These are phyloP conservation scores for Vachellia pachyceras DNA, from an alignment of 306 rosid genomes.

Conservation along the genomic window DNA sequence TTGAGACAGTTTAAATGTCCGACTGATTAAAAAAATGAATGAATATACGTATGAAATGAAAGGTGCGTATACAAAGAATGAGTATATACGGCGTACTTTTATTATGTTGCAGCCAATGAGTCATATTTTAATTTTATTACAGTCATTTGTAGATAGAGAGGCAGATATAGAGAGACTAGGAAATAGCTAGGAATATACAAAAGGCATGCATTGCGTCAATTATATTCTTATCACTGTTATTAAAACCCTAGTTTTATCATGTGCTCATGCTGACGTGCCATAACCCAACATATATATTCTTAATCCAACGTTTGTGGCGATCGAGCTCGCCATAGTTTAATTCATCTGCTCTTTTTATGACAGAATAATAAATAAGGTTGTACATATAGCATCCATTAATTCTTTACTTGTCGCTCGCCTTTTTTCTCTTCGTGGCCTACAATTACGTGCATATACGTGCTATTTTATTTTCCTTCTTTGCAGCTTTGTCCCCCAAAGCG, in stretches of 20 bases:
- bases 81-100: accelerated
- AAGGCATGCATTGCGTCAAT: not conserved
- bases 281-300: not conserved
- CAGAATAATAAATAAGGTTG: not conserved
- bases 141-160: not conserved
- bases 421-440: not conserved
- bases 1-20: too few relatives aligned
- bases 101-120: too few relatives aligned
- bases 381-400: not conserved
- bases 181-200: too few relatives aligned
- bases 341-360: too few relatives aligned
- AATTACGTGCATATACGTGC: not conserved
- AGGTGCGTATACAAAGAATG: not conserved
- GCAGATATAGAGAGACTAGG: not conserved
- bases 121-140: too few relatives aligned
- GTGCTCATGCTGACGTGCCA: not conserved
- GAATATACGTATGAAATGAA: too few relatives aligned
- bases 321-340: too few relatives aligned
- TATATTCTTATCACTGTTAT: too few relatives aligned
- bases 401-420: not conserved
- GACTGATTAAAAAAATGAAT: too few relatives aligned
- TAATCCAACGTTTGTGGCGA: too few relatives aligned
- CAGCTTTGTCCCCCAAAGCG: not conserved
- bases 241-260: not conserved
- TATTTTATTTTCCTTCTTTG: not conserved